Base-by-base conservation (phyloP, 108 stramenopile genomes). In the Skeletonema costatum region DNA sequence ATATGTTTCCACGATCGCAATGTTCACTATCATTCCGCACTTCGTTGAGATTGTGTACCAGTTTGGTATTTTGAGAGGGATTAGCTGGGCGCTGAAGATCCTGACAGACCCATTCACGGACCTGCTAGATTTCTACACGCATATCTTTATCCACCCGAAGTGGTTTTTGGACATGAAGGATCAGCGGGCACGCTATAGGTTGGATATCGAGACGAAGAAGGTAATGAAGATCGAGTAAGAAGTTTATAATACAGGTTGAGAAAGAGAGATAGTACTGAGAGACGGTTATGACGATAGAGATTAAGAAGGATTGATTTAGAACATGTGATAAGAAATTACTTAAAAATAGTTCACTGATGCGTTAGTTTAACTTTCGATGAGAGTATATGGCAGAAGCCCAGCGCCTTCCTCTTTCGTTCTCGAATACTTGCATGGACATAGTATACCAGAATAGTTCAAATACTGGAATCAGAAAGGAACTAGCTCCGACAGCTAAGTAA, bases 101-200 rank as follows among this genome's bases (percentile, higher is more conserved):
- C 17, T 81, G 7, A 87, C 86, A 9, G 86, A 87, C 44, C 86
- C 86, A 8, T 84, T 87, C 66, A 87, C 86, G 0, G 86, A 87
- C 48, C 42, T 87, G 14, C 67, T 87, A 4, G 86, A 87, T 56
- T 87, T 87, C 66, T 87, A 84, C 75, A 71, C 77, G 0, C 82
- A 84, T 48, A 60, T 71, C 1, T 32, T 82, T 16, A 87, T 87
- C 59, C 79, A 87, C 66, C 86, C 86, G 6, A 81, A 81, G 42
- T 81, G 76, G 71, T 87, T 87, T 42, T 48, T 87, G n/a, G 83
- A 84, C 61, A 61, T 84, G 42, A 87, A 87, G 59, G 80, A 87
- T 5, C 86, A 84, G 10, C 73, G 71, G 14, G 86, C 86, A 32
- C 70, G 63, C 3, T 87, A 87, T 51, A 48, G 70, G 9, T 38